Percentiles rank a stretch among this genome's conserved stretches.
Conservation (phyloP, 768 basidiomycete species). For the Tubosaeta brunneosetosa region DNA sequence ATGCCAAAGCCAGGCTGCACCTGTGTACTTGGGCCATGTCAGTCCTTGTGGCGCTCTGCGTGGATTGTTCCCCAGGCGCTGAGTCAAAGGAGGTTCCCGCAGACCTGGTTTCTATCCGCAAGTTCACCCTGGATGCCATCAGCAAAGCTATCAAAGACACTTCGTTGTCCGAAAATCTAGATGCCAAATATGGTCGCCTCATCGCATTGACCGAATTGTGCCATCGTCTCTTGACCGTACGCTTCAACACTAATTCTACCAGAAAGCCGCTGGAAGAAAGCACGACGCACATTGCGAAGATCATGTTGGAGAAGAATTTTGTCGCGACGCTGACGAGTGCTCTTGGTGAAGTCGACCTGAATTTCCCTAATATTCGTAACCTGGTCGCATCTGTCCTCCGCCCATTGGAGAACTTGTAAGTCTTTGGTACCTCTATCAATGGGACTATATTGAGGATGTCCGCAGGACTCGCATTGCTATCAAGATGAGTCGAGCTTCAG, state of each 20-base stretch:
- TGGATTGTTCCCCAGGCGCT: slow-evolving; percentile 63
- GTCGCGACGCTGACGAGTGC: slow-evolving; percentile 85
- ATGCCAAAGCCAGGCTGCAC: slow-evolving; percentile 50
- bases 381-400: slow-evolving; percentile 84
- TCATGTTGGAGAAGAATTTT: slow-evolving; percentile 98
- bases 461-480: slow-evolving; percentile 91
- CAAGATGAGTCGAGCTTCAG: slow-evolving; percentile 85
- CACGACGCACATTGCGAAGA: slow-evolving; percentile 90
- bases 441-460: slow-evolving; percentile 7
- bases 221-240: slow-evolving; percentile 78
- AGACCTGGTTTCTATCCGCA: slow-evolving; percentile 86
- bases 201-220: slow-evolving; percentile 85
- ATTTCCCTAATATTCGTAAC: slow-evolving; percentile 85
- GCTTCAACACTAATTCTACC: slow-evolving; percentile 51
- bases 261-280: slow-evolving; percentile 60
- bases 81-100: slow-evolving; percentile 73
- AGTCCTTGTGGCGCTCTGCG: slow-evolving; percentile 87
- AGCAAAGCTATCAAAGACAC: slow-evolving; percentile 83
- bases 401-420: slow-evolving; percentile 87
- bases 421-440: slow-evolving; percentile 2
- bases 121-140: slow-evolving; percentile 85
- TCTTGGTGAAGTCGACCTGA: slow-evolving; percentile 89
- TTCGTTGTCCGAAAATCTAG: slow-evolving; percentile 51
- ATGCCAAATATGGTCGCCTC: slow-evolving; percentile 81
- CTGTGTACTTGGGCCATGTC: slow-evolving; percentile 87